Conservation (phyloP, 495 filamentous ascomycete genomes). For the Beverwykella pulmonaria region DNA sequence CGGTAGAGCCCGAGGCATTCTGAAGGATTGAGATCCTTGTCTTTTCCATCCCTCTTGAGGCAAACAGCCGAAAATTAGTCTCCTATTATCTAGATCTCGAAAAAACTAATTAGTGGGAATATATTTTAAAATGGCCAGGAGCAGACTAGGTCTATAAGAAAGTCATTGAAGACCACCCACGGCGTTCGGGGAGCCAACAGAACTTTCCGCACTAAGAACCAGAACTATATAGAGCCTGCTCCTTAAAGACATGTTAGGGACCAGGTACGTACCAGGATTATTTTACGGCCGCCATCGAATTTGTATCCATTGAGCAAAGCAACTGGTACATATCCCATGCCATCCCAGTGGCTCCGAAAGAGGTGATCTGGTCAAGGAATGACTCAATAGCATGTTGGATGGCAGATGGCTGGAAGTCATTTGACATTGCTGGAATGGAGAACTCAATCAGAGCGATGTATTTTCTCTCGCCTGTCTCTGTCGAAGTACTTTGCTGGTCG, state of each 20-base stretch:
- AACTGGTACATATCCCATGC: neutral
- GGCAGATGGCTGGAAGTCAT: neutral
- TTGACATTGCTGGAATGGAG: neutral
- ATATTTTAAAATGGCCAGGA: too few relatives aligned
- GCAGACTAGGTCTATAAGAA: too few relatives aligned
- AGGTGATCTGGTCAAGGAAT: neutral
- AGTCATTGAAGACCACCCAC: too few relatives aligned
- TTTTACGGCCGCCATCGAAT: neutral
- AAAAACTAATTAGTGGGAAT: too few relatives aligned
- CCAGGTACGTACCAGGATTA: too few relatives aligned
- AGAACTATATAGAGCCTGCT: too few relatives aligned
- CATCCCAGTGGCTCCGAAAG: neutral
- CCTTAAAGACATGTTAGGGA: too few relatives aligned
- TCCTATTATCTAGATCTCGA: too few relatives aligned
- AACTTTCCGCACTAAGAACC: too few relatives aligned
- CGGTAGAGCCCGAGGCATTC: neutral
- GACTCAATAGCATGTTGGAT: neutral
- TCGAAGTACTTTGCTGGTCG: neutral
- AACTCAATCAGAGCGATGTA: conserved; percentile 6
- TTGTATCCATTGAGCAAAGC: neutral
- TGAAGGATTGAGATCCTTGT: neutral
- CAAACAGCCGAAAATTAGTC: too few relatives aligned
- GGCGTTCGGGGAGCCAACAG: too few relatives aligned
- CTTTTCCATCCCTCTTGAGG: too few relatives aligned
- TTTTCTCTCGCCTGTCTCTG: neutral